A percentile compares a stretch with the other conserved stretches of the same genome.
phyloP scores from a whole-genome alignment of 176 grass and related monocot species.

The Dendrocalamus sinicus region DNA sequence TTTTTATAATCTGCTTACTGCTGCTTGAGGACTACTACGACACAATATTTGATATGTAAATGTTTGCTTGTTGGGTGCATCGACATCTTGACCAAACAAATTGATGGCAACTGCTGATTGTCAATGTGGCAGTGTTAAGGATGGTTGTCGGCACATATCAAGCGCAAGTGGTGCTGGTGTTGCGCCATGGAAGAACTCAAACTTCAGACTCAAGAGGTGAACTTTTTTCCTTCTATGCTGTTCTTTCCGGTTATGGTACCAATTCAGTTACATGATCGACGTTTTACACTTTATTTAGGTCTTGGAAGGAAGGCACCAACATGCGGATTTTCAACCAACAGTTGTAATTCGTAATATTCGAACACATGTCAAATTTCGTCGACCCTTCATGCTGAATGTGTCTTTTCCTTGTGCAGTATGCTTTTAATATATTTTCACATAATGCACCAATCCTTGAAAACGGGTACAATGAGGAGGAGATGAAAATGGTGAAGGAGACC shows the following conservation, averaged over 20 bases:
- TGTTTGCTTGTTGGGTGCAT: not conserved
- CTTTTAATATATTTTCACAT: slow-evolving; percentile 98
- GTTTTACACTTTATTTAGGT: slow-evolving; percentile 56
- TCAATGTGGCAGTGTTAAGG: slow-evolving; percentile 64
- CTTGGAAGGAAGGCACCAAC: slow-evolving; percentile 89
- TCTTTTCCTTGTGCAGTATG: slow-evolving; percentile 72
- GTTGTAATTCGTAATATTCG: slow-evolving; percentile 42
- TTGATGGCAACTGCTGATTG: not conserved
- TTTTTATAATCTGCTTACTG: not conserved
- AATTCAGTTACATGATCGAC: not conserved
- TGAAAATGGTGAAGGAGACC: slow-evolving; percentile 97
- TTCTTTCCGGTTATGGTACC: slow-evolving; percentile 3
- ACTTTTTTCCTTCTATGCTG: not conserved
- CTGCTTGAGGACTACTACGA: not conserved
- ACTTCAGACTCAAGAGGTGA: slow-evolving; percentile 86
- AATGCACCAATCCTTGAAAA: slow-evolving; percentile 88
- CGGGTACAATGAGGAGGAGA: slow-evolving; percentile 98
- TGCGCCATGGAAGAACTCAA: slow-evolving; percentile 95
- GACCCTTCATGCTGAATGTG: slow-evolving; percentile 26
- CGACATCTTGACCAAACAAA: not conserved
- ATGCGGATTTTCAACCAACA: slow-evolving; percentile 88
- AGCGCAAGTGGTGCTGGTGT: slow-evolving; percentile 98
- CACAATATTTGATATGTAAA: not conserved
- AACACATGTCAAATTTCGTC: not conserved
- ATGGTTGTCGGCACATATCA: slow-evolving; percentile 99